Conservation (phyloP, 345 rosid species). For the Triadica sebifera region DNA sequence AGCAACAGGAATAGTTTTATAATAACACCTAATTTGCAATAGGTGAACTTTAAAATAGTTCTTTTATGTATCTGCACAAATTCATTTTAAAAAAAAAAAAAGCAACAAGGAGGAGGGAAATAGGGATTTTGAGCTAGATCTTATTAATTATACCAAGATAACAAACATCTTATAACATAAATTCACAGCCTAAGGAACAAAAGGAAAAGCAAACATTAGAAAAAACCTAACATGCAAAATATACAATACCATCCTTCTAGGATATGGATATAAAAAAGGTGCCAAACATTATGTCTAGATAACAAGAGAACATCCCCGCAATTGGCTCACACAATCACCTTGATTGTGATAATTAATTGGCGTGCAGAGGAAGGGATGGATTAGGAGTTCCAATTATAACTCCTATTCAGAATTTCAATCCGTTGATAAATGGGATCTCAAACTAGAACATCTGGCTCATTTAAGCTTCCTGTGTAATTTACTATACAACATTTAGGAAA, state of each 20-base stretch:
- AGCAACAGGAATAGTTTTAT: background rate
- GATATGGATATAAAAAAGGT: no score
- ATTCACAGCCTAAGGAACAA: conserved; percentile 3
- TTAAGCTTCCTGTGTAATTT: conserved; percentile 64
- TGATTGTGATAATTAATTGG: background rate
- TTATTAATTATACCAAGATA: background rate
- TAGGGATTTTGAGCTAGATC: background rate
- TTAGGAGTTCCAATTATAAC: background rate
- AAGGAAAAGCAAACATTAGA: background rate
- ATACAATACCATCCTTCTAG: conserved; percentile 18
- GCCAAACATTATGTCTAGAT: no score
- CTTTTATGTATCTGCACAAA: no score
- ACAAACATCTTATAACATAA: conserved; percentile 3
- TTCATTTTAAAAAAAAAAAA: no score
- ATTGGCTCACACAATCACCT: no score
- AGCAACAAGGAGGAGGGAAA: background rate
- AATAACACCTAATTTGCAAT: background rate
- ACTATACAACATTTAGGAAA: conserved; percentile 78
- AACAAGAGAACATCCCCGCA: no score
- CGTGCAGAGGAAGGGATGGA: background rate
- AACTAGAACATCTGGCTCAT: conserved; percentile 57
- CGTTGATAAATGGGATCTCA: conserved; percentile 21
- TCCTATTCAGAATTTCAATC: conserved; percentile 9
- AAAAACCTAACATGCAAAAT: conserved; percentile 1
- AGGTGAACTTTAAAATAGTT: background rate